Evolutionary conservation across 2,329 filamentous ascomycete genomes (phyloP), one percentile per base, ranked within the genome.

Genomic region (Fusarium cyanostomum): DNA sequence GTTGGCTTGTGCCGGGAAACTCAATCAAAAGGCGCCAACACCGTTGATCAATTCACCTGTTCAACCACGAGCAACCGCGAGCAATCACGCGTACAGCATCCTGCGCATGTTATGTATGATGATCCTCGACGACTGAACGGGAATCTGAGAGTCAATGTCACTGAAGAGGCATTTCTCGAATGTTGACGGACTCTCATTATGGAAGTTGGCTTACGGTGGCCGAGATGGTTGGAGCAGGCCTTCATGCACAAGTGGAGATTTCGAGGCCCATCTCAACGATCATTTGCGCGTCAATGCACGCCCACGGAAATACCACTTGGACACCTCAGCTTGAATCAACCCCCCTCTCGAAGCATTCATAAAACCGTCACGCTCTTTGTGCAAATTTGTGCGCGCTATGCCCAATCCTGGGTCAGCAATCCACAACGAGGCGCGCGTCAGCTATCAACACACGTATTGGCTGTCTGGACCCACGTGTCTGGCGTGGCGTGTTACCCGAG

Each of bases 241-340:
- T 37, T 30, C 39, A 50, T 52, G 45, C 27, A 37, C 30, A 45
- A 57, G 62, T 66, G 62, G 62, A 41, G 39, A 45, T 27, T 45
- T 37, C 43, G 18, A 52, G 38, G 34, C 48, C 37, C 48, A 43
- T 46, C 31, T 26, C 50, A 46, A 38, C 38, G 38, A 60, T 66
- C 54, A 66, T 66, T 66, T 66, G 50, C 35, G 21, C 11, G 46
- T 66, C 62, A 66, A 66, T 66, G 63, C 62, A 56, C 63, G 31
- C 62, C 58, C 42, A 31, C 43, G 21, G 33, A 28, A 10, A 52
- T 4, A 34, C 6, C 21, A 21, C 4, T 21, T 21, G 21, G 21
- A 21, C 39, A 21, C 34, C 28, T 13, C 15, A 57, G 21, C 15
- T 42, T 38, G 45, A 26, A 24, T n/a, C 21, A 10, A 49, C 26